Evolutionary conservation across 2,329 filamentous ascomycete genomes (phyloP), one percentile per base, ranked within the genome.

Genomic region (Microsporum audouinii): DNA sequence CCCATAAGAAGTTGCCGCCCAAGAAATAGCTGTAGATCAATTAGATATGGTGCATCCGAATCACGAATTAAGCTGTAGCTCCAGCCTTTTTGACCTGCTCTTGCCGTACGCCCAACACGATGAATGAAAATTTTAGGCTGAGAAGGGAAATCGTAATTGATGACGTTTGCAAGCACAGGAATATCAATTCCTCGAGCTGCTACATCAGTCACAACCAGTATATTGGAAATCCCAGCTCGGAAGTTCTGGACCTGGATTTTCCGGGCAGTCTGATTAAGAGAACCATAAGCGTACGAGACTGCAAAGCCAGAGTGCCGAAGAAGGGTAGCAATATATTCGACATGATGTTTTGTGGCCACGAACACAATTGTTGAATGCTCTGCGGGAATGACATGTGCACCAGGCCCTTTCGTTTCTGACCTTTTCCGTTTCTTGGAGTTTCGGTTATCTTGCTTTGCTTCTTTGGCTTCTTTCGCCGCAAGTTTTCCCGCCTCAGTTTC

Each of bases 181-280:
- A 99, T 96, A 84, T 99, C 94, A 64, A 99, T 95, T 84, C 94
- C 92, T 79, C 94, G 84, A 27, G 94, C 94, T 12, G 94, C 94
- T 60, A 99, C 91, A 72, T 99, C 94, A 0, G 94, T 99, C 51
- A 97, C 92, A 2, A 99, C 91, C 6, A 99, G 77, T 56, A 99
- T 91, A 67, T 96, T 92, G 0, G 89, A 88, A 65, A 87, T 82
- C 5, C 94, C 94, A 29, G 80, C 81, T 62, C 95, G 82, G 73
- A 99, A 99, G 65, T 91, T 87, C 62, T 95, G 87, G 12, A 97
- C 90, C 69, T 99, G 91, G 29, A 91, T 88, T 71, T 91, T 90
- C 72, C 94, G 87, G 36, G 94, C 94, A 3, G 88, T 91, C 71
- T 99, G 94, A 69, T 99, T 95, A 10, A 99, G 80, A 1, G 92